Conservation (phyloP, 495 filamentous ascomycete species). For the Tuber umbilicatum region DNA sequence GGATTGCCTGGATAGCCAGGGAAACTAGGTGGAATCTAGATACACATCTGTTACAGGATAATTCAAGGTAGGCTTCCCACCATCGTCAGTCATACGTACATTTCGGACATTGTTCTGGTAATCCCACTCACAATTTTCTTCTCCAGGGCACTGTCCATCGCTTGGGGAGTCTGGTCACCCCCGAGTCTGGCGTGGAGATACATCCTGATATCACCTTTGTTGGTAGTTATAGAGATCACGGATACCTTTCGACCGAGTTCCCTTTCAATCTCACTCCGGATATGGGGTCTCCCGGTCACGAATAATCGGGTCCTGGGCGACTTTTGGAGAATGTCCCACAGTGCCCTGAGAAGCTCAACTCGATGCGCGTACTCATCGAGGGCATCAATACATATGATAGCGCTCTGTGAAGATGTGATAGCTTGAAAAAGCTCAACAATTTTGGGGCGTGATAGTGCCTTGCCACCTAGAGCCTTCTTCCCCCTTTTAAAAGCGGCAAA, state of each 20-base stretch:
- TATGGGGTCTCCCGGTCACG: neutral
- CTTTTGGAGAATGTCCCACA: neutral
- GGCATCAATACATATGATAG: neutral
- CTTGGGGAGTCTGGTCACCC: too few relatives aligned
- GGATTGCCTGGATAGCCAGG: too few relatives aligned
- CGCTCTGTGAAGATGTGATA: neutral
- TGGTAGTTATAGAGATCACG: too few relatives aligned
- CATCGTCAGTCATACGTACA: neutral
- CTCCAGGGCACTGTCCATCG: too few relatives aligned
- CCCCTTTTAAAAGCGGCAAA: neutral
- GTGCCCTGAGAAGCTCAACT: neutral
- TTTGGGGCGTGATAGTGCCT: neutral
- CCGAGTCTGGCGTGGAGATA: too few relatives aligned
- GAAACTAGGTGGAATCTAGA: too few relatives aligned
- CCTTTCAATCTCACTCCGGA: too few relatives aligned
- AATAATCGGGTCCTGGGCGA: neutral
- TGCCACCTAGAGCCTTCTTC: neutral
- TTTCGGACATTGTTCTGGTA: neutral
- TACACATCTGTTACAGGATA: too few relatives aligned
- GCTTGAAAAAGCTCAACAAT: neutral
- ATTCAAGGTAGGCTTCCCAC: too few relatives aligned
- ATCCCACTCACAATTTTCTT: too few relatives aligned
- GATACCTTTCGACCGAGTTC: too few relatives aligned
- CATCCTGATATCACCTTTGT: too few relatives aligned
- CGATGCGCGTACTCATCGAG: neutral